These are phyloP conservation scores for Oemleria cerasiformis DNA, from an alignment of 306 rosid genomes.

Conservation along the genomic window DNA sequence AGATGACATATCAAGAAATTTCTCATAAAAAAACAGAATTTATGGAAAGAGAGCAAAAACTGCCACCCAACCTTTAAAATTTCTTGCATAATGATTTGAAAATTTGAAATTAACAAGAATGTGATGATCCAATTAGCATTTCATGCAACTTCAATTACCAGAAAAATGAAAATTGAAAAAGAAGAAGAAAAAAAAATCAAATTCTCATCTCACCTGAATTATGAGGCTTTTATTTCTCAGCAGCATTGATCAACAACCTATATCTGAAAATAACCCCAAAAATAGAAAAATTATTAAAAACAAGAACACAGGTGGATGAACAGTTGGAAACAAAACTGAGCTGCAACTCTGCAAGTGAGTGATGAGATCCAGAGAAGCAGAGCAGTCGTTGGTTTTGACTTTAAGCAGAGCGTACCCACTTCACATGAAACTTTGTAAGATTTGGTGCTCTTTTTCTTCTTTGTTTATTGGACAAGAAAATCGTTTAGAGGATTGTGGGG, in stretches of 20 bases:
- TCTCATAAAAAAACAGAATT: not conserved
- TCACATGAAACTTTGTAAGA: constrained; percentile 20
- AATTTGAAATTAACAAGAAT: not conserved
- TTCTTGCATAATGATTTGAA: not conserved
- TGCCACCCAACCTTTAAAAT: not conserved
- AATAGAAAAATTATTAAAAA: not conserved
- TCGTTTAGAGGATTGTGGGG: constrained; percentile 46
- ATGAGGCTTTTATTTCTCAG: constrained; percentile 16
- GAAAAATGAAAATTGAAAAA: too few relatives aligned
- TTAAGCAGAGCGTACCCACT: constrained; percentile 21
- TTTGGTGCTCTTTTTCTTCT: constrained; percentile 9
- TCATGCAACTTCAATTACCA: not conserved
- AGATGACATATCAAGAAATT: not conserved
- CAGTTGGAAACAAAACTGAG: constrained; percentile 8
- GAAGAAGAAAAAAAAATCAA: not conserved
- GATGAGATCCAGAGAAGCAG: constrained; percentile 39
- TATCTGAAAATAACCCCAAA: not conserved
- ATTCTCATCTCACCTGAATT: constrained; percentile 27
- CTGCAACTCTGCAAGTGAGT: constrained; percentile 19
- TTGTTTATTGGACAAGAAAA: constrained; percentile 39
- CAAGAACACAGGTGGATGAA: not conserved
- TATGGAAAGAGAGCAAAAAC: not conserved
- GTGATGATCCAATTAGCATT: constrained; percentile 5
- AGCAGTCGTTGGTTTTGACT: constrained; percentile 58
- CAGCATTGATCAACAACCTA: constrained; percentile 20